Evolutionary conservation across 2,329 filamentous ascomycete genomes (phyloP).

Genomic region (Monosporascus sp.): DNA sequence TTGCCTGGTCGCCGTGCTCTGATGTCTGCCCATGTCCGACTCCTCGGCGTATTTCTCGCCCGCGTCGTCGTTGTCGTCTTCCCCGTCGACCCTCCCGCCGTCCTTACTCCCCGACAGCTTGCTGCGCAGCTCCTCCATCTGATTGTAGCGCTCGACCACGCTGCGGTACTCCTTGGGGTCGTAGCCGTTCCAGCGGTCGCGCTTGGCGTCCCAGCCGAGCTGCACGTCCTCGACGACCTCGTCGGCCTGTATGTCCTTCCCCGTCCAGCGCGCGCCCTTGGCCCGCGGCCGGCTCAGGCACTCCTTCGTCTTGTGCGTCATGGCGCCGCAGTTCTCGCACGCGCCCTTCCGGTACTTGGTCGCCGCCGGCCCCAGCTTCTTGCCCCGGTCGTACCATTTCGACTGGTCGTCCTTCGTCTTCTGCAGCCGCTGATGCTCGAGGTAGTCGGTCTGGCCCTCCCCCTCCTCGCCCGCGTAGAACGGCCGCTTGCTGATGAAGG

Average conservation of each 20-base stretch:
- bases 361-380: conserved; percentile 76
- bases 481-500: conserved; percentile 95
- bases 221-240: conserved; percentile 80
- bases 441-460: conserved; percentile 74
- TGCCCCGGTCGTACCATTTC: conserved; percentile 90
- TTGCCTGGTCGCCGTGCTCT: conserved; percentile 85
- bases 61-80: conserved; percentile 47
- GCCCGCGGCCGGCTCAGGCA: conserved; percentile 86
- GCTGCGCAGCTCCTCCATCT: conserved; percentile 71
- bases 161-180: conserved; percentile 78
- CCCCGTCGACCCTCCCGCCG: conserved; percentile 43
- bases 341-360: conserved; percentile 98
- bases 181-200: conserved; percentile 98
- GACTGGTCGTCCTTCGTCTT: conserved; percentile 66
- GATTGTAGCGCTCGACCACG: conserved; percentile 85
- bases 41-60: conserved; percentile 85
- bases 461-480: conserved; percentile 86
- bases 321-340: conserved; percentile 96
- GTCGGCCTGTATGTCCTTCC: conserved; percentile 89
- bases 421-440: conserved; percentile 89
- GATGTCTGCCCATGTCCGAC: conserved; percentile 91
- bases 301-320: conserved; percentile 94
- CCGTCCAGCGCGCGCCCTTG: conserved; percentile 85
- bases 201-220: conserved; percentile 93
- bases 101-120: conserved; percentile 37